Percentiles rank a stretch among this genome's conserved stretches.
phyloP scores from a whole-genome alignment of 2,329 filamentous ascomycete species.

The Neofusicoccum cordaticola region DNA sequence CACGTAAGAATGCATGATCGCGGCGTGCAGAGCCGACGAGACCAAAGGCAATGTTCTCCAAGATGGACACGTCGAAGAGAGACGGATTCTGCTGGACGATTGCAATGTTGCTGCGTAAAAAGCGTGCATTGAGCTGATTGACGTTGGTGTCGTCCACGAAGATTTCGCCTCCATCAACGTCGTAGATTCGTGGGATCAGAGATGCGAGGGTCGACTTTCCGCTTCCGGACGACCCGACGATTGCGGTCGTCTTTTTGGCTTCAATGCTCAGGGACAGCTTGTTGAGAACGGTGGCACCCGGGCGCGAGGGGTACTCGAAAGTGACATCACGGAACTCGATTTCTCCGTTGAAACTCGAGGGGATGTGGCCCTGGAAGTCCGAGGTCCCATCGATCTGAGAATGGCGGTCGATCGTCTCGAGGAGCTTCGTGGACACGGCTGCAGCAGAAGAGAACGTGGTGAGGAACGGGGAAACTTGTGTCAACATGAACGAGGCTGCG shows the following conservation, averaged over 20 bases:
- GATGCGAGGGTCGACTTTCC: constrained; percentile 45
- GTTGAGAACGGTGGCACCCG: constrained; percentile 38
- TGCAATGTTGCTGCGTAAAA: constrained; percentile 35
- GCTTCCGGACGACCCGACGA: constrained; percentile 33
- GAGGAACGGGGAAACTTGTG: constrained; percentile 46
- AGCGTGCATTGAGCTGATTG: constrained; percentile 35
- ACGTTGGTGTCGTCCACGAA: constrained; percentile 39
- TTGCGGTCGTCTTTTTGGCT: constrained; percentile 39
- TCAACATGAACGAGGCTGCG: constrained; percentile 45
- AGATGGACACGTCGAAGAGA: constrained; percentile 50
- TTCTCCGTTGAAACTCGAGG: constrained; percentile 25
- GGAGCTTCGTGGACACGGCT: constrained; percentile 57
- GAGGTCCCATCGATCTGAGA: constrained; percentile 41
- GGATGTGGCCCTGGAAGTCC: constrained; percentile 44
- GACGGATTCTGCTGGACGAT: constrained; percentile 53
- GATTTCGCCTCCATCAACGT: constrained; percentile 32
- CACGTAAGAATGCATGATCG: constrained; percentile 22
- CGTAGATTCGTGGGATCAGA: constrained; percentile 40
- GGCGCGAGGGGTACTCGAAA: constrained; percentile 43
- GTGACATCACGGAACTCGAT: constrained; percentile 33
- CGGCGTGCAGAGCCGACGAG: constrained; percentile 40
- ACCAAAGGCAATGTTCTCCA: constrained; percentile 55
- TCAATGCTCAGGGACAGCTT: constrained; percentile 36
- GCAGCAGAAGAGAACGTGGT: constrained; percentile 50
- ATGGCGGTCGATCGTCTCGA: constrained; percentile 54